Base-by-base conservation (phyloP, 164 flowering plant genomes). In the Piper betle region DNA sequence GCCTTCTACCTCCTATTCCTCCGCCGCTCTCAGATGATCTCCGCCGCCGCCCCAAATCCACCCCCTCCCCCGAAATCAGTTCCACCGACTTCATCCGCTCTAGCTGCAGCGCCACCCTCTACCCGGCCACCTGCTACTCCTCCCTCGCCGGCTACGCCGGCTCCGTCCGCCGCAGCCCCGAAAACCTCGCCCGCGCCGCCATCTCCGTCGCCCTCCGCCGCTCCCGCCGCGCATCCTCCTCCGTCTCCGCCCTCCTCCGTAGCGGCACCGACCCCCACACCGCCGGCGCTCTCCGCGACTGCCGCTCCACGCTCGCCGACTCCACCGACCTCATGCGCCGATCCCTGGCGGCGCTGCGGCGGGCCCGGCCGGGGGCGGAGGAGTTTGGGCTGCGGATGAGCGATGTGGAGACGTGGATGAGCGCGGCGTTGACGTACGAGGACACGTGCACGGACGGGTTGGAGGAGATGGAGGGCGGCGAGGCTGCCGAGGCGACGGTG, bases 401-500 rank as follows among this genome's bases (percentile, higher is more conserved):
- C 62, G 84, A 91, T 69, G n/a, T n/a, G n/a, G n/a, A n/a, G n/a
- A n/a, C n/a, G n/a, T n/a, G n/a, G n/a, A n/a, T n/a, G n/a, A n/a
- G 97, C 73, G 95, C 97, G 0, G 95, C 91, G 4, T 65, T 90
- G 39, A 84, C 92, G 17, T 78, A 87, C 63, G 84, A 85, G 79
- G 88, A 85, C 64, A 88, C 96, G 65, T 91, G 98, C 57, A 74
- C 79, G 53, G 98, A 91, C 62, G 96, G 90, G 19, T 84, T 91
- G 50, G 77, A 80, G 40, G n/a, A n/a, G n/a, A n/a, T n/a, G n/a
- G n/a, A n/a, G n/a, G n/a, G n/a, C n/a, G n/a, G n/a, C n/a, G 87
- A 69, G 4, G 89, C 77, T 20, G 25, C 58, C 0, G 83, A 75
- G 4, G 77, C 75, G 5, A 66, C 79, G 17, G 12, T 78, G 76